These are phyloP conservation scores for Mycena rebaudengoi DNA, from an alignment of 768 basidiomycete species.

Conservation along the genomic window DNA sequence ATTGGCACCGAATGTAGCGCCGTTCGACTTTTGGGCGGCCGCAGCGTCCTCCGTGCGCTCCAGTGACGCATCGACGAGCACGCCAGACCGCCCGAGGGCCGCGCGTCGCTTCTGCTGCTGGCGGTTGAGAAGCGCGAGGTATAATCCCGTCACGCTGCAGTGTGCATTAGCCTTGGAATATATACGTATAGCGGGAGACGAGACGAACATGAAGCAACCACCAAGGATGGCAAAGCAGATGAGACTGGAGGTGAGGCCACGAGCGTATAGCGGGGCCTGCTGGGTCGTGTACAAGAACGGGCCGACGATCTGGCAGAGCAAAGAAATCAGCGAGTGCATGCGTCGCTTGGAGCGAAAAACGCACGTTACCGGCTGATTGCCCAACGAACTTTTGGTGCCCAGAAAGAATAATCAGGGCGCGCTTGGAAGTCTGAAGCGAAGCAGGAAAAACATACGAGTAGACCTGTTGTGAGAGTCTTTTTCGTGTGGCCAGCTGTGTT, in stretches of 20 bases:
- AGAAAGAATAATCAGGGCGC: no score
- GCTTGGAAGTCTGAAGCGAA: no score
- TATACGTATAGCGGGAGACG: not conserved
- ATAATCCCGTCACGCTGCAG: slow-evolving; percentile 3
- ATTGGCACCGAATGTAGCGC: slow-evolving; percentile 12
- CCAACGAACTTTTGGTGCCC: no score
- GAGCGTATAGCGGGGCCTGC: slow-evolving; percentile 24
- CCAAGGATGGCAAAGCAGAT: slow-evolving; percentile 20
- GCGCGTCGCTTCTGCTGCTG: slow-evolving; percentile 8
- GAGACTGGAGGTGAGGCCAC: slow-evolving; percentile 21
- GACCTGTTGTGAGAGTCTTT: slow-evolving; percentile 42
- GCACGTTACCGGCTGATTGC: slow-evolving; percentile 45
- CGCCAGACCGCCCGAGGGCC: slow-evolving; percentile 11
- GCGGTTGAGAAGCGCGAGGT: slow-evolving; percentile 22
- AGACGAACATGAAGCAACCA: slow-evolving; percentile 1
- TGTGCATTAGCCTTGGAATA: not conserved
- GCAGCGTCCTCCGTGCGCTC: slow-evolving; percentile 20
- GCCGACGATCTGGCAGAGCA: slow-evolving; percentile 18
- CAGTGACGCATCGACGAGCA: slow-evolving; percentile 24
- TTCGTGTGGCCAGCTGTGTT: slow-evolving; percentile 44
- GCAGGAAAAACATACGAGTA: no score
- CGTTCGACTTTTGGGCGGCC: slow-evolving; percentile 25
- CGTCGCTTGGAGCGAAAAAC: not conserved
- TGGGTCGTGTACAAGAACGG: slow-evolving; percentile 29
- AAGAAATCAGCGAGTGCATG: not conserved